A percentile compares a stretch with the other conserved stretches of the same genome.
Conservation (phyloP, 129 eudicot genomes). For the Chrysanthemum seticuspe region DNA sequence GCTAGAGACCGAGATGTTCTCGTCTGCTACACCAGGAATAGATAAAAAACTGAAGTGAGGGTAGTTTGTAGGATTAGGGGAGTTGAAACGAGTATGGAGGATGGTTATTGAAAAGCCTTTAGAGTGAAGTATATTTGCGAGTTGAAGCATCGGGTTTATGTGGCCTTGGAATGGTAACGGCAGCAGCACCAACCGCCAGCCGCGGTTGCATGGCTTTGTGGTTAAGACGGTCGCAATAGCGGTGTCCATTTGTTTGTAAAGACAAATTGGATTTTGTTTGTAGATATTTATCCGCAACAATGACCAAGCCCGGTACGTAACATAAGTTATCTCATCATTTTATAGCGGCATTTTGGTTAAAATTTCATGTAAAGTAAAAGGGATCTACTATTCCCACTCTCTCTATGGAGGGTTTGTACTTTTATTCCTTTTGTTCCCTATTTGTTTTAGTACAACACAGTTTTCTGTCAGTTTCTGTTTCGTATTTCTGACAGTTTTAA, state of each 20-base stretch:
- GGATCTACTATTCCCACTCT: too few species aligned
- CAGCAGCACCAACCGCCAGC: slow-evolving; percentile 33
- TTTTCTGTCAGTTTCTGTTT: too few species aligned
- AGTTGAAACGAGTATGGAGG: slow-evolving; percentile 50
- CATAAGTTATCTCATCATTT: too few species aligned
- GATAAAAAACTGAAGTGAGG: slow-evolving; percentile 47
- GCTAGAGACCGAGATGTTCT: not conserved
- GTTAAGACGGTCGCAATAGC: not conserved
- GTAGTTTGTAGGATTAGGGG: slow-evolving; percentile 40
- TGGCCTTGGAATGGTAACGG: slow-evolving; percentile 69
- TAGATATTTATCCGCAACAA: not conserved
- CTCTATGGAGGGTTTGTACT: too few species aligned
- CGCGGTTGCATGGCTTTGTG: not conserved
- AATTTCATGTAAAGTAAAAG: too few species aligned
- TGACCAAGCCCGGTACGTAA: too few species aligned
- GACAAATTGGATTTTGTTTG: not conserved
- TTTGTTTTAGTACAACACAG: too few species aligned
- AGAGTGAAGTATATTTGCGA: slow-evolving; percentile 57
- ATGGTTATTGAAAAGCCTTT: slow-evolving; percentile 54
- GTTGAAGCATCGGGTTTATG: slow-evolving; percentile 63
- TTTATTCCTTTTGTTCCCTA: too few species aligned
- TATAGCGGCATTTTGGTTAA: too few species aligned
- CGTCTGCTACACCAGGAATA: slow-evolving; percentile 21
- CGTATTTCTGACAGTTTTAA: too few species aligned
- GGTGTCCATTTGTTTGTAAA: slow-evolving; percentile 11